Base-by-base conservation (phyloP, 2,329 filamentous ascomycete genomes). In the Fusarium denticulatum region DNA sequence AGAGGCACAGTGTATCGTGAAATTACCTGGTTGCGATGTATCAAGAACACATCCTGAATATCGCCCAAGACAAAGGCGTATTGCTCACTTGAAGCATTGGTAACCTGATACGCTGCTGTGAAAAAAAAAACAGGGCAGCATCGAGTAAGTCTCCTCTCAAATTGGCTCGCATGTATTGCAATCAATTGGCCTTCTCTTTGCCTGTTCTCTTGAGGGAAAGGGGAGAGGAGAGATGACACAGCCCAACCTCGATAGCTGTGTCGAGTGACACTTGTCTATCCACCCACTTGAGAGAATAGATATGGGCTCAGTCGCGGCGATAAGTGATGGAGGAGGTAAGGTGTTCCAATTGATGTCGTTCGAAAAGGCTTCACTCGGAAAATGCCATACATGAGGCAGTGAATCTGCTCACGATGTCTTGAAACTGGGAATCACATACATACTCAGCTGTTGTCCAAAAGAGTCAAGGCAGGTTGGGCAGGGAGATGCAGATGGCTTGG, bases 81-180 rank as follows among this genome's bases (percentile, higher is more conserved):
- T n/a, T 3, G 12, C 5, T n/a, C 11, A 32, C 46, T 13, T 1
- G 22, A n/a, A 14, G 12, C 22, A 18, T 3, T 14, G 4, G 22
- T 18, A n/a, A 16, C 15, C 14, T 30, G 46, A 2, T 16, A 8
- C 7, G 10, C 7, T 8, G 28, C 46, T 18, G 28, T 49, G 46
- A 30, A 12, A 12, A 30, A 30, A 20, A 12, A 12, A 30, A 30
- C 20, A 49, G 20, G 14, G 3, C 10, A n/a, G 14, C 10, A 49
- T 30, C 10, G 14, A n/a, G 6, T 12, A n/a, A 8, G 26, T 30
- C 26, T 47, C 9, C 11, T n/a, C 14, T 5, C 3, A 18, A 32
- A n/a, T 7, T 13, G 15, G 6, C 7, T 49, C 28, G 28, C 11
- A n/a, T 14, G 3, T 18, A 7, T 12, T 24, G 3, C 5, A 6